Evolutionary conservation across 179 eudicot genomes (phyloP).

Genomic region (Beta lomatogona): DNA sequence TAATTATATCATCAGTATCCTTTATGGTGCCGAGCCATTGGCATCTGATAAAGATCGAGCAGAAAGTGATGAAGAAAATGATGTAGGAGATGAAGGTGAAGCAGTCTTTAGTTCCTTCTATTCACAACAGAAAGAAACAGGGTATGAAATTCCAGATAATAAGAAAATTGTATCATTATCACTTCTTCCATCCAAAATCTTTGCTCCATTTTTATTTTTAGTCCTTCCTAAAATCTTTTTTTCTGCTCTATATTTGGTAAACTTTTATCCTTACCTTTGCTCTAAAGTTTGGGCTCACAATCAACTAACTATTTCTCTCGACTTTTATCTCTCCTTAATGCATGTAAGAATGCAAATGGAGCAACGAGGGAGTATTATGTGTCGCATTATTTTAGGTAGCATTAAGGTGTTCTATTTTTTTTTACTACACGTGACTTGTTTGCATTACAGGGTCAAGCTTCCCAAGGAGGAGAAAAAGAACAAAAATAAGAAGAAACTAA

Average conservation of each 20-base stretch:
- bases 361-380: background rate
- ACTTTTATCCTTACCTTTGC: too few relatives aligned
- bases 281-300: too few relatives aligned
- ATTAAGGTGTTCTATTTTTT: background rate
- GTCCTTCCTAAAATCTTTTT: too few relatives aligned
- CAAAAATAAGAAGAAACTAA: constrained; percentile 50
- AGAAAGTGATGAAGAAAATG: constrained; percentile 49
- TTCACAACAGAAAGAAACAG: constrained; percentile 59
- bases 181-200: too few relatives aligned
- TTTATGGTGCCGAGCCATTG: constrained; percentile 64
- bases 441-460: constrained; percentile 41
- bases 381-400: background rate
- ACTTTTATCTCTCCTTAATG: too few relatives aligned
- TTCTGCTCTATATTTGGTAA: too few relatives aligned
- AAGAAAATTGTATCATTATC: too few relatives aligned
- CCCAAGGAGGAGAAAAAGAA: constrained; percentile 43
- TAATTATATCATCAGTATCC: constrained; percentile 50
- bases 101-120: constrained; percentile 61
- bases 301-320: too few relatives aligned
- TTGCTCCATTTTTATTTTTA: too few relatives aligned
- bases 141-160: constrained; percentile 36
- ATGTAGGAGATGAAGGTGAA: constrained; percentile 44
- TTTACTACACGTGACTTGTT: background rate
- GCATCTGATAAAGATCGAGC: constrained; percentile 48
- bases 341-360: too few relatives aligned